These are phyloP conservation scores for Discostella pseudostelligera DNA, from an alignment of 108 stramenopile species.

Conservation along the genomic window DNA sequence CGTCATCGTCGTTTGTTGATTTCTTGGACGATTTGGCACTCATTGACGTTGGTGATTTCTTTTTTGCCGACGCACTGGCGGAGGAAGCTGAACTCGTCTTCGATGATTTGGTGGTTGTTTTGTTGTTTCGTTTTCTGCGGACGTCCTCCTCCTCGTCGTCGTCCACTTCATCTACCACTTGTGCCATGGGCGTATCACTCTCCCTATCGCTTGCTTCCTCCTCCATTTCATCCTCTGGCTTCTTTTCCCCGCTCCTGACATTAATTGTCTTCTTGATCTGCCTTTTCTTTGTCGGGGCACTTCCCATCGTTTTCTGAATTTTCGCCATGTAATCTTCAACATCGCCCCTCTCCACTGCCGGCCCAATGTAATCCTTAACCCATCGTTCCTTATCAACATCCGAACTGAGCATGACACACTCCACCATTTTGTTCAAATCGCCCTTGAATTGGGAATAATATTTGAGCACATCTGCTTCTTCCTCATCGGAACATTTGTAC, in stretches of 20 bases:
- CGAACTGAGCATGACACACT: conserved; percentile 76
- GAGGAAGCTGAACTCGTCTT: too few species aligned
- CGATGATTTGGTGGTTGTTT: conserved; percentile 1
- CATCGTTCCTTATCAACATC: conserved; percentile 66
- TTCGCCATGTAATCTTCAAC: conserved; percentile 46
- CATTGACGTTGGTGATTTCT: conserved; percentile 2
- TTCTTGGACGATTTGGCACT: conserved; percentile 25
- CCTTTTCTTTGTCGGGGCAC: conserved; percentile 40
- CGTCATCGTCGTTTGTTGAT: conserved; percentile 34
- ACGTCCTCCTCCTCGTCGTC: conserved; percentile 33
- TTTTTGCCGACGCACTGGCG: not conserved
- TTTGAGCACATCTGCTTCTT: conserved; percentile 73
- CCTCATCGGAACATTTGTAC: conserved; percentile 87
- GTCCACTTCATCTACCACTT: conserved; percentile 35
- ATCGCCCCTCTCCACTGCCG: conserved; percentile 65
- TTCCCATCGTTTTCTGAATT: conserved; percentile 52
- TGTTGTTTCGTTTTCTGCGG: conserved; percentile 19
- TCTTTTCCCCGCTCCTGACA: conserved; percentile 19
- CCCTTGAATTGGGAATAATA: conserved; percentile 70
- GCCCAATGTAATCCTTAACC: conserved; percentile 75
- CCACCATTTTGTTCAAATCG: conserved; percentile 69
- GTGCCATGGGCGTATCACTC: conserved; percentile 30
- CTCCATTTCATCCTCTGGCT: conserved; percentile 13
- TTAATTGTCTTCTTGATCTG: conserved; percentile 28
- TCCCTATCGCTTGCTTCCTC: conserved; percentile 15